Percentiles rank a stretch among this genome's conserved stretches.
Evolutionary conservation across 495 filamentous ascomycete species (phyloP).

Genomic region (Aspergillus ellipticus): DNA sequence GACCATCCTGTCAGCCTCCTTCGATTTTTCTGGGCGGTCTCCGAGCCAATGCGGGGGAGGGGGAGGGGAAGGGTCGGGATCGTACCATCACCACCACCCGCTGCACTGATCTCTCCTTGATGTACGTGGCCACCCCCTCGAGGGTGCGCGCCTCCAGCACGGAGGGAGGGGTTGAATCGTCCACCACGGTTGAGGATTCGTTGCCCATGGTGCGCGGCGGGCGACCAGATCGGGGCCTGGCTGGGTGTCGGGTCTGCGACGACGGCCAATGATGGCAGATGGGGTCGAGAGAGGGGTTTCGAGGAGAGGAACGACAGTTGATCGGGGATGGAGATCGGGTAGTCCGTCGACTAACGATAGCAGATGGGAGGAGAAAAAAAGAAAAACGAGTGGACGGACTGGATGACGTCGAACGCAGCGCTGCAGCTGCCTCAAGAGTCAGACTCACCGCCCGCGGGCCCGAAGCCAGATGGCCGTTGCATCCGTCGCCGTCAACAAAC

Average conservation of each 20-base stretch:
- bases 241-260: constrained; percentile 28
- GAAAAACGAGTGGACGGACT: not conserved
- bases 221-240: constrained; percentile 19
- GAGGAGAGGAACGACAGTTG: not conserved
- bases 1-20: not conserved
- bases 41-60: not conserved
- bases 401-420: constrained; percentile 20
- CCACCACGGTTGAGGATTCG: constrained; percentile 59
- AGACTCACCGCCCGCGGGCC: constrained; percentile 30
- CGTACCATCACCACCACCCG: constrained; percentile 75
- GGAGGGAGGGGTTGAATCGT: constrained; percentile 58
- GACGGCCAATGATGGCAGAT: constrained; percentile 32
- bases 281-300: not conserved
- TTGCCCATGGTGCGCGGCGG: constrained; percentile 59
- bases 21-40: not conserved
- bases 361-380: not conserved
- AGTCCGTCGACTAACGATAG: not conserved
- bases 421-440: too few relatives aligned
- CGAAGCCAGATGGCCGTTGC: not conserved
- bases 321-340: not conserved
- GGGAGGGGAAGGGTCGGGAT: not conserved
- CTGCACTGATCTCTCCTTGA: constrained; percentile 61
- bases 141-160: constrained; percentile 66
- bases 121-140: constrained; percentile 68
- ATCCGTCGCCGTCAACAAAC: not conserved